Conservation (phyloP, 768 basidiomycete species). For the Nidularia pulvinata region DNA sequence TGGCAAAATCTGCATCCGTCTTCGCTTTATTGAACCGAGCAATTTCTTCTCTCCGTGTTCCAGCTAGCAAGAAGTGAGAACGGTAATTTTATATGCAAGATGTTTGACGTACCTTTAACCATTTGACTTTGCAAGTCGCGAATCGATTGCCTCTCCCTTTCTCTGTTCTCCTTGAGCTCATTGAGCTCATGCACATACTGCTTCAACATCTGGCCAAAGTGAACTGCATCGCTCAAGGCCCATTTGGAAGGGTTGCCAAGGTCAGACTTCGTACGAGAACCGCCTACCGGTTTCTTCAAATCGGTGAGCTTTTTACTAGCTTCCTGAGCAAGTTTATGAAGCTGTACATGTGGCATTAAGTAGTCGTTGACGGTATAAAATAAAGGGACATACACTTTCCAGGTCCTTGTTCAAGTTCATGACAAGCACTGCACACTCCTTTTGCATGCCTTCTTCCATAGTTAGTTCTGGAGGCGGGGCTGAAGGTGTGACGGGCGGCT, state of each 20-base stretch:
- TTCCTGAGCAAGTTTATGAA: conserved; percentile 36
- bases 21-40: conserved; percentile 77
- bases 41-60: conserved; percentile 83
- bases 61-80: conserved; percentile 43
- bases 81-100: not conserved
- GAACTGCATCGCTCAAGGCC: conserved; percentile 47
- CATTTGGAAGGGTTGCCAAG: conserved; percentile 49
- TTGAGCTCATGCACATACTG: conserved; percentile 53
- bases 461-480: conserved; percentile 15
- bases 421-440: conserved; percentile 56
- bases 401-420: conserved; percentile 49
- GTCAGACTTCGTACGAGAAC: conserved; percentile 40
- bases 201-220: conserved; percentile 48
- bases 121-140: conserved; percentile 64
- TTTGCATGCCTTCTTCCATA: conserved; percentile 66
- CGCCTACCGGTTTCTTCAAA: conserved; percentile 33
- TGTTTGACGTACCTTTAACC: conserved; percentile 54
- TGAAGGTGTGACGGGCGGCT: not conserved
- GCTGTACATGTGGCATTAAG: conserved; percentile 26
- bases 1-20: conserved; percentile 77
- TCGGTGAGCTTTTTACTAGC: conserved; percentile 31
- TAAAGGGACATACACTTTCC: conserved; percentile 45
- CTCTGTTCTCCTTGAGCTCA: conserved; percentile 40
- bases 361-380: not conserved
- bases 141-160: conserved; percentile 36